These are phyloP conservation scores for Neurospora intermedia DNA, from an alignment of 495 filamentous ascomycete species.

Conservation along the genomic window DNA sequence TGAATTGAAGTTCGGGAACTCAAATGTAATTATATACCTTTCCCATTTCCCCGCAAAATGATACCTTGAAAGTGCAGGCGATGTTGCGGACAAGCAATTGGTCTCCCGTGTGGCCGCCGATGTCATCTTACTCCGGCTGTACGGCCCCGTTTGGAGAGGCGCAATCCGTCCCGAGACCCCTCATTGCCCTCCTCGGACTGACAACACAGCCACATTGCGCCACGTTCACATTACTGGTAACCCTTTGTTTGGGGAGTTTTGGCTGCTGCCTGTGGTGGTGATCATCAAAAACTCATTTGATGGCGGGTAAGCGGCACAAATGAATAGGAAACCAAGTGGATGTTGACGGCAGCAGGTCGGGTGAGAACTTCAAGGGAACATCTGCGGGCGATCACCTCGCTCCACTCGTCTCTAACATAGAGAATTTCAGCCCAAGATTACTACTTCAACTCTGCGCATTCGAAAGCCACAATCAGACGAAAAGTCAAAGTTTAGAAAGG, in stretches of 20 bases:
- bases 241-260: background rate
- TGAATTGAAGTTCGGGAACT: background rate
- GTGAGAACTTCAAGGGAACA: background rate
- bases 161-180: background rate
- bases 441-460: too few species aligned
- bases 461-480: too few species aligned
- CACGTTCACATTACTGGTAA: background rate
- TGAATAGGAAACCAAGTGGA: background rate
- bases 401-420: background rate
- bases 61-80: background rate
- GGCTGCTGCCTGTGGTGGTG: background rate
- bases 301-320: background rate
- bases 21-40: background rate
- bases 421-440: background rate
- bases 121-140: background rate
- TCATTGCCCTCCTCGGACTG: background rate
- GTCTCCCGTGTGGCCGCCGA: background rate
- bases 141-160: background rate
- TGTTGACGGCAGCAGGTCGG: background rate
- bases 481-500: too few species aligned
- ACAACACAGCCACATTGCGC: background rate
- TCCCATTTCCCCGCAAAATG: background rate
- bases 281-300: background rate
- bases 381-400: background rate
- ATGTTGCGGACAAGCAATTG: background rate